These are phyloP conservation scores for Samsoniella hepiali DNA, from an alignment of 2,329 filamentous ascomycete species.

Conservation along the genomic window DNA sequence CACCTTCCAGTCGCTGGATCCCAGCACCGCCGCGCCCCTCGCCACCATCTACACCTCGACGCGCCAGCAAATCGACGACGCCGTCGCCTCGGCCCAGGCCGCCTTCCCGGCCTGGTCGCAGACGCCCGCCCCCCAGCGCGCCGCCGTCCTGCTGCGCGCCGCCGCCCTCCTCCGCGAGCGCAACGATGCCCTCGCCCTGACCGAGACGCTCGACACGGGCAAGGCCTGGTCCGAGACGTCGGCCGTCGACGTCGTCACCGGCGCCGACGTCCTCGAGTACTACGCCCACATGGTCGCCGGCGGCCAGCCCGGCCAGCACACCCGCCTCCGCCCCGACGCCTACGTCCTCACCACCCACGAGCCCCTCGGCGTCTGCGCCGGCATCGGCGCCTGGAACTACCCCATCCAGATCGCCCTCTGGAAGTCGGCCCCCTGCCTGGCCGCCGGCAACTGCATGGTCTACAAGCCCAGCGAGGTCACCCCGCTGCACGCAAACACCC, in stretches of 20 bases:
- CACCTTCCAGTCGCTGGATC: constrained; percentile 71
- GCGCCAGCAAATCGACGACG: constrained; percentile 63
- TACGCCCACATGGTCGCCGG: constrained; percentile 78
- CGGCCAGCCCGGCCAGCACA: constrained; percentile 76
- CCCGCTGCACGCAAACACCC: constrained; percentile 71
- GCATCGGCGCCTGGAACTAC: constrained; percentile 91
- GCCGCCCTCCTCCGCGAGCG: constrained; percentile 68
- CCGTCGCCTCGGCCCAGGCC: constrained; percentile 64
- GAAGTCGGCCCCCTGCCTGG: constrained; percentile 83
- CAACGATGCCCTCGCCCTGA: constrained; percentile 74
- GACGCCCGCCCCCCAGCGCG: constrained; percentile 70
- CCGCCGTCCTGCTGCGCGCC: constrained; percentile 74
- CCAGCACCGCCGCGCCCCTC: constrained; percentile 65
- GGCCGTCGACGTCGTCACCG: constrained; percentile 77
- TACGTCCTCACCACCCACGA: constrained; percentile 83
- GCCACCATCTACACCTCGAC: constrained; percentile 72
- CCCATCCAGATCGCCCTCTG: constrained; percentile 87
- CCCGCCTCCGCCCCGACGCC: constrained; percentile 68
- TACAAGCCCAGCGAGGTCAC: constrained; percentile 90
- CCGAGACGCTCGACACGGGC: constrained; percentile 83
- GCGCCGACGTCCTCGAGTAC: constrained; percentile 82
- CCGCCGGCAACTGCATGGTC: constrained; percentile 84
- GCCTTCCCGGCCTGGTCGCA: constrained; percentile 76
- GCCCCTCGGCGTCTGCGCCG: constrained; percentile 77
- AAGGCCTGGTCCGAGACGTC: constrained; percentile 84